Percentiles rank a stretch among this genome's conserved stretches.
phyloP scores from a whole-genome alignment of 2,329 filamentous ascomycete genomes.

The Ascochyta clinopodiicola region DNA sequence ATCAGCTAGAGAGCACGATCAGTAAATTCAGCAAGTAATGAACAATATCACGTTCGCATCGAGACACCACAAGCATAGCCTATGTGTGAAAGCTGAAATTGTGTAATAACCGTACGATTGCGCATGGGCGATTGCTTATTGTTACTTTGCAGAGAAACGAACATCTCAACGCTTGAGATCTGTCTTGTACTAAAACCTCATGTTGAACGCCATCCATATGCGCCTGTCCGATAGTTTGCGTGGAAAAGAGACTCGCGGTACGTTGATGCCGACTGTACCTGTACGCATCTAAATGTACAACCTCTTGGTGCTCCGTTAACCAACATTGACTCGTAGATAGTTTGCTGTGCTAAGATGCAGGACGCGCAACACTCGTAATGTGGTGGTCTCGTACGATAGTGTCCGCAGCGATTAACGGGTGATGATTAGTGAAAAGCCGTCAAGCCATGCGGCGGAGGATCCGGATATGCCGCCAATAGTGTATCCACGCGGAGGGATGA shows the following conservation, averaged over 20 bases:
- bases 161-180: conserved; percentile 4
- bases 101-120: not conserved
- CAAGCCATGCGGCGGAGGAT: conserved; percentile 79
- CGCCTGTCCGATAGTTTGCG: not conserved
- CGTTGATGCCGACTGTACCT: not conserved
- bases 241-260: not conserved
- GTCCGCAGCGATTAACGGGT: conserved; percentile 60
- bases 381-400: not conserved
- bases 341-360: not conserved
- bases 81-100: not conserved
- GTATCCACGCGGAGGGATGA: conserved; percentile 90
- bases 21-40: not conserved
- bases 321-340: not conserved
- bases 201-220: not conserved
- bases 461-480: conserved; percentile 87
- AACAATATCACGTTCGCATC: not conserved
- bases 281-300: conserved; percentile 9
- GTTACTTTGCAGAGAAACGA: conserved; percentile 9
- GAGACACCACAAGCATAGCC: not conserved
- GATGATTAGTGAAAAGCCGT: conserved; percentile 84
- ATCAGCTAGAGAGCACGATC: conserved; percentile 5
- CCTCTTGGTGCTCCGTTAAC: conserved; percentile 2
- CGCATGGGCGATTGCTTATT: not conserved
- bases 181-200: not conserved
- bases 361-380: not conserved